Percentiles rank a stretch among this genome's conserved stretches.
phyloP scores from a whole-genome alignment of 805 yeast species.

The Saturnispora galanensis region DNA sequence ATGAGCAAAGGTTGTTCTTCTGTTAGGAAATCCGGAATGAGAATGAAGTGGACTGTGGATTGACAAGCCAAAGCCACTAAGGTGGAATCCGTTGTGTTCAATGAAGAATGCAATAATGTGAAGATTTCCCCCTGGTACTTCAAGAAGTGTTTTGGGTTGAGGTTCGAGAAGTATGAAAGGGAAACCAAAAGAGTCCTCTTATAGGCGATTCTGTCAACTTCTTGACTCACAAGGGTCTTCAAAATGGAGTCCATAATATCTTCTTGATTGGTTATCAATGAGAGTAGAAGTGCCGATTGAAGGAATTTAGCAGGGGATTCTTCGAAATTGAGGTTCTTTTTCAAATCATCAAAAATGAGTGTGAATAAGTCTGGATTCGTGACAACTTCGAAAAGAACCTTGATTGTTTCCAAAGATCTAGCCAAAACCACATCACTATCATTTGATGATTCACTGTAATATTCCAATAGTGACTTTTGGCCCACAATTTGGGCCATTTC shows the following conservation, averaged over 20 bases:
- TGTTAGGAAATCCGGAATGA: constrained; percentile 37
- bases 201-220: constrained; percentile 2
- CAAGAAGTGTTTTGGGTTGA: constrained; percentile 31
- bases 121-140: constrained; percentile 57
- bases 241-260: constrained; percentile 37
- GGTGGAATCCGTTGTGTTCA: constrained; percentile 58
- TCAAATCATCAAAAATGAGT: constrained; percentile 38
- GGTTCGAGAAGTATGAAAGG: constrained; percentile 12
- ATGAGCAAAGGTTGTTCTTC: constrained; percentile 23
- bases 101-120: constrained; percentile 55
- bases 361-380: constrained; percentile 14
- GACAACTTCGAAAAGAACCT: constrained; percentile 31
- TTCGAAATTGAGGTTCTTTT: constrained; percentile 19
- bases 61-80: constrained; percentile 57
- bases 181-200: constrained; percentile 10
- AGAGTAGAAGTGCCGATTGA: constrained; percentile 53
- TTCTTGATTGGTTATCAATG: constrained; percentile 41
- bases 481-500: constrained; percentile 33
- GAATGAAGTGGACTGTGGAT: constrained; percentile 49
- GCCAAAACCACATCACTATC: constrained; percentile 29
- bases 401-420: constrained; percentile 36
- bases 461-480: constrained; percentile 19
- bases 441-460: constrained; percentile 24
- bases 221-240: constrained; percentile 30
- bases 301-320: constrained; percentile 40